Evolutionary conservation across 2,329 filamentous ascomycete species (phyloP).

Genomic region (Stemphylium beticola): DNA sequence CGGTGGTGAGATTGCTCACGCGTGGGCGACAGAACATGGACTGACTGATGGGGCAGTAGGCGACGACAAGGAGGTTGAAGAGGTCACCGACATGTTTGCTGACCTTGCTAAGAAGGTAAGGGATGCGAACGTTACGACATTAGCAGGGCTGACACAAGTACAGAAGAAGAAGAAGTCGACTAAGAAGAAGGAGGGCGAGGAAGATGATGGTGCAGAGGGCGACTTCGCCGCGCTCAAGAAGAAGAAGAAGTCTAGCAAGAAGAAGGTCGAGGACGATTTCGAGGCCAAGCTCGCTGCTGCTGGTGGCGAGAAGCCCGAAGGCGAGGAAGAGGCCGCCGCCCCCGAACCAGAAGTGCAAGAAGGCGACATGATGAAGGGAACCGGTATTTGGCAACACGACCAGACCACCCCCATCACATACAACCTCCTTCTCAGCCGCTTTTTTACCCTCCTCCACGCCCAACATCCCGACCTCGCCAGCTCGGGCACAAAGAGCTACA

Average conservation of each 20-base stretch:
- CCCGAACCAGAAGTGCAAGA: constrained; percentile 61
- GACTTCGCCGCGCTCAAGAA: constrained; percentile 73
- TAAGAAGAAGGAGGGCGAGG: constrained; percentile 63
- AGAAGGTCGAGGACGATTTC: constrained; percentile 65
- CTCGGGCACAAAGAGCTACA: constrained; percentile 91
- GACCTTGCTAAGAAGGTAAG: constrained; percentile 70
- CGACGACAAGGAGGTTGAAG: constrained; percentile 65
- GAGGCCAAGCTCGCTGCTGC: constrained; percentile 70
- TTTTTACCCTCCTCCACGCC: constrained; percentile 92
- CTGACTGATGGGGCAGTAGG: constrained; percentile 34
- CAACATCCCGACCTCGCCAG: constrained; percentile 96
- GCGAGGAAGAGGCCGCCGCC: constrained; percentile 54
- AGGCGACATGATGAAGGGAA: constrained; percentile 85
- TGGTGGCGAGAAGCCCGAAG: constrained; percentile 59
- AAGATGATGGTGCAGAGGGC: constrained; percentile 59
- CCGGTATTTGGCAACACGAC: constrained; percentile 88
- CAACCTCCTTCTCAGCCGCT: constrained; percentile 82
- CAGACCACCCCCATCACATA: constrained; percentile 80
- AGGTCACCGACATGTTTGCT: constrained; percentile 68
- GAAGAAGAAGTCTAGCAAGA: constrained; percentile 83
- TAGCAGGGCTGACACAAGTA: constrained; percentile 7
- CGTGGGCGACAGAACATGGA: constrained; percentile 10
- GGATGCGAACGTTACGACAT: neutral
- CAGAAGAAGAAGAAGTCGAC: constrained; percentile 68
- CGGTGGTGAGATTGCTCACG: constrained; percentile 29